A percentile compares a stretch with the other conserved stretches of the same genome.
phyloP scores from a whole-genome alignment of 176 grass and related monocot species.

The Bonia amplexicaulis region DNA sequence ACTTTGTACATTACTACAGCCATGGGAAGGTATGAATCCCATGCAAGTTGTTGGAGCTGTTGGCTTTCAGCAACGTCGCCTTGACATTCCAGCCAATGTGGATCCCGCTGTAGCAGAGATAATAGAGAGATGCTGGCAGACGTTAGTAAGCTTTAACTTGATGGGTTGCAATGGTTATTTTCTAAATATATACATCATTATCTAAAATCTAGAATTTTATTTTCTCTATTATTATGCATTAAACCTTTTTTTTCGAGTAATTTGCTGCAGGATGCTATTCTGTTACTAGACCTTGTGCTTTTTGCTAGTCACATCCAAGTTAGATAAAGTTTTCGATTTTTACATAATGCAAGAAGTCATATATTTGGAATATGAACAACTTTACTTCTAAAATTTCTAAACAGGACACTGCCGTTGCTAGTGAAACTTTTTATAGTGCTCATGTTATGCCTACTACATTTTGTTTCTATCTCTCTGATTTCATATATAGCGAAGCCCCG shows the following conservation, averaged over 20 bases:
- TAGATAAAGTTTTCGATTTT: neutral
- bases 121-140: constrained; percentile 88
- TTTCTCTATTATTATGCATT: neutral
- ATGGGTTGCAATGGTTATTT: neutral
- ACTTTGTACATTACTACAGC: constrained; percentile 82
- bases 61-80: constrained; percentile 90
- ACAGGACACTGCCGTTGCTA: neutral
- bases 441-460: neutral
- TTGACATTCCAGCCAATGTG: constrained; percentile 75
- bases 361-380: neutral
- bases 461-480: neutral
- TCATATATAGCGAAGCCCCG: too few species aligned
- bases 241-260: neutral
- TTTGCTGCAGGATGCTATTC: neutral
- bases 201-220: neutral
- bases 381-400: neutral
- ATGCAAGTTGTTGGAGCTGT: constrained; percentile 99
- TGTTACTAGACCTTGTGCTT: neutral
- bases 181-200: neutral
- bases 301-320: constrained; percentile 15
- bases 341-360: neutral
- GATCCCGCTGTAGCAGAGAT: constrained; percentile 76
- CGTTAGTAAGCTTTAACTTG: constrained; percentile 67
- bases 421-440: neutral
- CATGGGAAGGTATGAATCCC: constrained; percentile 99